Evolutionary conservation across 805 yeast genomes (phyloP).

Genomic region (Blastobotrys muscicola): DNA sequence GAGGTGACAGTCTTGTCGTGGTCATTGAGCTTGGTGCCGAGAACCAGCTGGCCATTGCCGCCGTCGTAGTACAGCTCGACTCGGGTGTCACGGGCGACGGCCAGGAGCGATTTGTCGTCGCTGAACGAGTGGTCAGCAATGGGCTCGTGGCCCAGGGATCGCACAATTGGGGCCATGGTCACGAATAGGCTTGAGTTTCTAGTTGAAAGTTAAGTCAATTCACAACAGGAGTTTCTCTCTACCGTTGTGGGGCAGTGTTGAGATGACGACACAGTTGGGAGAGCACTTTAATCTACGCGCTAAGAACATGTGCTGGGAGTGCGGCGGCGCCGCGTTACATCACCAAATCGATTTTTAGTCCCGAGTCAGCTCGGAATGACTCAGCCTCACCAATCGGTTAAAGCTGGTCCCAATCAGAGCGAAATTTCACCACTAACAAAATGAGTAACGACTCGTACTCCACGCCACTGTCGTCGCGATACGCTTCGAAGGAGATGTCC

Average conservation of each 20-base stretch:
- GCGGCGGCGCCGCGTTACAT: background rate
- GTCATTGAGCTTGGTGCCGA: slow-evolving; percentile 59
- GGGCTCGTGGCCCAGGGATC: slow-evolving; percentile 62
- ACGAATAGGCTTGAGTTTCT: background rate
- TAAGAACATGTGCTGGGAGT: background rate
- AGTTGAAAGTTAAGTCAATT: background rate
- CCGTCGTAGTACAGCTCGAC: slow-evolving; percentile 65
- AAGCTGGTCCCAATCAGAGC: background rate
- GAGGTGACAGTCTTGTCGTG: slow-evolving; percentile 95
- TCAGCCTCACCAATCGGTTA: background rate
- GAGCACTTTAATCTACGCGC: no score
- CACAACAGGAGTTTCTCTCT: slow-evolving; percentile 29
- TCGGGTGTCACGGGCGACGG: slow-evolving; percentile 69
- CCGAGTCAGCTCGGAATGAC: background rate
- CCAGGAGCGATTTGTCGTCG: slow-evolving; percentile 53
- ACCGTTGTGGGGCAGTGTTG: slow-evolving; percentile 17
- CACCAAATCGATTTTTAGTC: background rate
- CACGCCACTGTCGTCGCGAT: slow-evolving; percentile 92
- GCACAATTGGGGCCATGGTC: slow-evolving; percentile 7
- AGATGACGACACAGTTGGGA: background rate
- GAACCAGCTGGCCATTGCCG: slow-evolving; percentile 41
- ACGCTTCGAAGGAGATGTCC: slow-evolving; percentile 97
- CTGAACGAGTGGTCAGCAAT: slow-evolving; percentile 89
- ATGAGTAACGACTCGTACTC: slow-evolving; percentile 65
- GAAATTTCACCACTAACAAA: background rate